Conservation (phyloP, 441 rosid species). For the Arabidopsis hybrid region DNA sequence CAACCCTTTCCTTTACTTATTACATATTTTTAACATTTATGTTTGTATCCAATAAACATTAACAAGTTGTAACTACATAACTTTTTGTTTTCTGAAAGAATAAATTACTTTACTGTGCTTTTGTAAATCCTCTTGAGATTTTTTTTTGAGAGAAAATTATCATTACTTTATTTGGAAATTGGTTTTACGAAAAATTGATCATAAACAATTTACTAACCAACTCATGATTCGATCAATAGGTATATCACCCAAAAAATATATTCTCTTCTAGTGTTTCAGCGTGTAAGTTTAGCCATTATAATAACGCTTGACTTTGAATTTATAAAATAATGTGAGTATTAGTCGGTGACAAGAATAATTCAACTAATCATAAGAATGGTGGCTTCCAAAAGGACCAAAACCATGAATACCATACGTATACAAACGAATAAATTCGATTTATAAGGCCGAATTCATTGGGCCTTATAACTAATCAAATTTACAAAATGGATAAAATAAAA, state of each 20-base stretch:
- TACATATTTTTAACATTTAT: background rate
- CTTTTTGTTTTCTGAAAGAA: background rate
- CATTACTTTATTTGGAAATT: background rate
- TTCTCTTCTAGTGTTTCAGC: background rate
- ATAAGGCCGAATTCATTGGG: slow-evolving; percentile 3
- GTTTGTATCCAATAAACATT: slow-evolving; percentile 12
- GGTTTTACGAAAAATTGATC: background rate
- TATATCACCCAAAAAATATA: background rate
- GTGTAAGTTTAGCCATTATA: background rate
- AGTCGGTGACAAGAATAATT: background rate
- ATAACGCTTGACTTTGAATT: background rate
- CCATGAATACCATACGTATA: background rate
- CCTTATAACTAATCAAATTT: background rate
- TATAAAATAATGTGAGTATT: no score
- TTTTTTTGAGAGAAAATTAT: background rate
- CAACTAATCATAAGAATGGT: background rate
- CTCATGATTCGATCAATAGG: no score
- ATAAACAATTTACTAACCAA: no score
- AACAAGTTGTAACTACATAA: background rate
- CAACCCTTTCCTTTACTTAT: slow-evolving; percentile 26
- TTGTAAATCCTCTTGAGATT: background rate
- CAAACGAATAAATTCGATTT: background rate
- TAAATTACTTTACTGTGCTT: background rate
- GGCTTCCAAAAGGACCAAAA: background rate
- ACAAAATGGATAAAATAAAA: background rate